phyloP scores from a whole-genome alignment of 805 yeast genomes.

The Wickerhamiella australiensis region DNA sequence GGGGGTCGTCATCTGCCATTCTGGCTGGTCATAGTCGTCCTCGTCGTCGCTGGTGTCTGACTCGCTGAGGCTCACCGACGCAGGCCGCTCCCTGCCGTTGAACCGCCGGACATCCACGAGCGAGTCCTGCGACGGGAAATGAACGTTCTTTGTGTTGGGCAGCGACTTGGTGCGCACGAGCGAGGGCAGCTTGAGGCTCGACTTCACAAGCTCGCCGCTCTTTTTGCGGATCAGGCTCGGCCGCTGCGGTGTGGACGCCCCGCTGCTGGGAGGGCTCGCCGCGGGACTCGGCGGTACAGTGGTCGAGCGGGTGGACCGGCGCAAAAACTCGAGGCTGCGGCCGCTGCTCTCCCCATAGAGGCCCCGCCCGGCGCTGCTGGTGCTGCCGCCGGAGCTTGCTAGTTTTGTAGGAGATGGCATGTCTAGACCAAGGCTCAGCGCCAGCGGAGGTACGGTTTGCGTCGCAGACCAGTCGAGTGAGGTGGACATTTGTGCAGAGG shows the following conservation, averaged over 20 bases:
- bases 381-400: background rate
- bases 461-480: conserved; percentile 9
- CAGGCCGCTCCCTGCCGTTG: conserved; percentile 59
- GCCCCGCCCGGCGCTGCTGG: background rate
- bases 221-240: conserved; percentile 58
- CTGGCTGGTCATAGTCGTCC: conserved; percentile 24
- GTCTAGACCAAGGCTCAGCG: conserved; percentile 1
- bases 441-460: conserved; percentile 1
- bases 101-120: conserved; percentile 55
- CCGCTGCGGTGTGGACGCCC: conserved; percentile 1
- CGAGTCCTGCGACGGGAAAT: conserved; percentile 46
- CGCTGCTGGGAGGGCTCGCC: background rate
- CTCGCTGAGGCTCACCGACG: conserved; percentile 41
- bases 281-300: conserved; percentile 6
- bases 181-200: conserved; percentile 44
- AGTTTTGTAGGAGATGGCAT: background rate
- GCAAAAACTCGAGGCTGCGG: conserved; percentile 10
- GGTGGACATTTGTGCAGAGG: no score
- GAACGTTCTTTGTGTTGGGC: conserved; percentile 49
- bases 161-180: conserved; percentile 29
- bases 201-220: conserved; percentile 75
- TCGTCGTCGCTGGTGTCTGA: conserved; percentile 47
- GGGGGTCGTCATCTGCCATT: conserved; percentile 27
- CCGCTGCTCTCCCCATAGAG: conserved; percentile 7
- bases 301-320: conserved; percentile 6